Base-by-base conservation (phyloP, 768 basidiomycete genomes). In the Xerocomus spinulosus region DNA sequence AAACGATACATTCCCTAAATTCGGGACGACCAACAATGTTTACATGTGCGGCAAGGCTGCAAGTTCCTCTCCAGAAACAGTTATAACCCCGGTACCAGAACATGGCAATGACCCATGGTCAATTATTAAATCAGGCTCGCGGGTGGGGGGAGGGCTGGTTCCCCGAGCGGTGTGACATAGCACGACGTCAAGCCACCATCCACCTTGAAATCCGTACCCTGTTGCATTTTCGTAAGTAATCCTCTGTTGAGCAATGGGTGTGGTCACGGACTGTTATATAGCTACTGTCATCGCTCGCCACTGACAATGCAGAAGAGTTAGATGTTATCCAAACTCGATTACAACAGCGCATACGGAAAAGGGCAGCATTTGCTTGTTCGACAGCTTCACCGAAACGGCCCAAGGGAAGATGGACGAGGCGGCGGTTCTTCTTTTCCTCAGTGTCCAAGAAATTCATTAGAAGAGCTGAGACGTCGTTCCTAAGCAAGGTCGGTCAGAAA, bases 371-470 rank as follows among this genome's bases (percentile, higher is more conserved):
- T 7, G 96, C 96, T 50, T 94, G 78, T 68, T 99, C 96, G 53
- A 98, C 76, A 1, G 94, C 96, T 73, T 97, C 92, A 30, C 95
- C 95, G 65, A 99, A 99, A 51, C 95, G 82, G 52, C 94, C 94
- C 91, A 96, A 92, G 2, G 94, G 95, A 14, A 95, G 79, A 58
- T 93, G 92, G 18, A 92, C 83, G 64, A 97, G 64, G 38, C 96
- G 80, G 24, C 96, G 83, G 36, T 97, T 82, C 50, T 87, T 82
- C 73, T 98, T 98, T 76, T 99, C 96, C 37, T 85, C 75, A 17
- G 96, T 97, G 69, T 98, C 81, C 62, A 99, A 80, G 78, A 95
- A 99, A 68, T 98, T 86, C 96, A 99, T 99, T 24, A 99, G 77
- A 38, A 99, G 82, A 32, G 94, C 92, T 94, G 62, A n/a, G 23